Conservation (phyloP, 257 asterid species). For the Perilla frutescens region DNA sequence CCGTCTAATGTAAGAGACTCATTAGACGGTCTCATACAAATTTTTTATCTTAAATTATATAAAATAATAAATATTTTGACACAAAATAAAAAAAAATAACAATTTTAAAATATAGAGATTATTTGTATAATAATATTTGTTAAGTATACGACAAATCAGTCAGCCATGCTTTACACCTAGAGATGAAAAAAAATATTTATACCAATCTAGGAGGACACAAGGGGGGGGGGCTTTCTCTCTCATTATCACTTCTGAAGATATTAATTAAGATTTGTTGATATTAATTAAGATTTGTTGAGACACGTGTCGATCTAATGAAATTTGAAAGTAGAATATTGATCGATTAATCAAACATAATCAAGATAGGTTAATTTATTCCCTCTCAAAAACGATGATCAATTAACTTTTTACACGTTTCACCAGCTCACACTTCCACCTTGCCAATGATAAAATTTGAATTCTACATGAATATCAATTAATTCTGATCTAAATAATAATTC, state of each 20-base stretch:
- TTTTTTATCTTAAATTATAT: too few species aligned
- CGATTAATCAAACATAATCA: not conserved
- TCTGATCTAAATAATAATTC: too few species aligned
- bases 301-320: not conserved
- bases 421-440: not conserved
- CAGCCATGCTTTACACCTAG: conserved; percentile 37
- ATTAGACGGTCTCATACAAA: too few species aligned
- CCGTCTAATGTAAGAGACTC: too few species aligned
- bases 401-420: not conserved
- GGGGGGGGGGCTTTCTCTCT: not conserved
- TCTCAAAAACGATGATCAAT: not conserved
- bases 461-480: too few species aligned
- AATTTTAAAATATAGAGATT: too few species aligned
- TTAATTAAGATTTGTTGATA: not conserved
- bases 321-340: not conserved
- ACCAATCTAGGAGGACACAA: not conserved
- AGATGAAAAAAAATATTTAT: conserved; percentile 32
- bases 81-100: too few species aligned
- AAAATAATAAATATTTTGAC: too few species aligned
- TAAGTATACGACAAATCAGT: conserved; percentile 17
- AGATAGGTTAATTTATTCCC: not conserved
- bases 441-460: not conserved
- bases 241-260: not conserved
- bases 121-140: too few species aligned
- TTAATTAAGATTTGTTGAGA: not conserved